Base-by-base conservation (phyloP, 169 alveolate species). In the Fabrea salina region DNA sequence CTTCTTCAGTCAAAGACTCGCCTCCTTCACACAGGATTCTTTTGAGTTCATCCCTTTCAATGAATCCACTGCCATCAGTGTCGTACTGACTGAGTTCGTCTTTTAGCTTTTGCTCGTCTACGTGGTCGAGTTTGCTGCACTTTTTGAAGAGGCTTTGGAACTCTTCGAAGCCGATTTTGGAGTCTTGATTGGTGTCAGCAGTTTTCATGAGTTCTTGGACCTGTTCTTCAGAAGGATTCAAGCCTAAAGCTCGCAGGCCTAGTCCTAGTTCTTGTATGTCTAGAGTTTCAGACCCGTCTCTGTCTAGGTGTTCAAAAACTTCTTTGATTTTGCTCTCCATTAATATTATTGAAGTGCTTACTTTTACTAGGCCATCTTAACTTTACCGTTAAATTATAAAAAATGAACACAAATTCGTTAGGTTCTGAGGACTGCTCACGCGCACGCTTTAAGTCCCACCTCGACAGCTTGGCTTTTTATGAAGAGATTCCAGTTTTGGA, bases 151-250 rank as follows among this genome's bases (percentile, higher is more conserved):
- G 74, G 1, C 2, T 37, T 61, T 37, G 43, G 39, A 61, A 30
- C 25, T 61, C 74, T 7, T 2, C 49, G 16, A 32, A 35, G 51
- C 19, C n/a, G 11, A 61, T 5, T 37, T 61, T 61, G 19, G 54
- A 47, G 49, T 32, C 39, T 25, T 22, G 22, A 37, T n/a, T 8
- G 11, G 32, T 22, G 0, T 61, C 27, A 16, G 50, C 74, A 35
- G 32, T 51, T 33, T 61, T 30, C 13, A 13, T 8, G 32, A 61
- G 74, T 11, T 35, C 49, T 61, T 61, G 43, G 25, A 61, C 50
- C 25, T 61, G 54, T n/a, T 16, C n/a, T 4, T 61, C 74, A 30
- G 74, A 35, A 8, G 74, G 74, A 30, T 61, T 61, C 3, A 61
- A n/a, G 16, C 74, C 74, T 25, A 32, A 27, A 4, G 41, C 16